Base-by-base conservation (phyloP, 495 filamentous ascomycete genomes). In the Bathelium albidoporum region DNA sequence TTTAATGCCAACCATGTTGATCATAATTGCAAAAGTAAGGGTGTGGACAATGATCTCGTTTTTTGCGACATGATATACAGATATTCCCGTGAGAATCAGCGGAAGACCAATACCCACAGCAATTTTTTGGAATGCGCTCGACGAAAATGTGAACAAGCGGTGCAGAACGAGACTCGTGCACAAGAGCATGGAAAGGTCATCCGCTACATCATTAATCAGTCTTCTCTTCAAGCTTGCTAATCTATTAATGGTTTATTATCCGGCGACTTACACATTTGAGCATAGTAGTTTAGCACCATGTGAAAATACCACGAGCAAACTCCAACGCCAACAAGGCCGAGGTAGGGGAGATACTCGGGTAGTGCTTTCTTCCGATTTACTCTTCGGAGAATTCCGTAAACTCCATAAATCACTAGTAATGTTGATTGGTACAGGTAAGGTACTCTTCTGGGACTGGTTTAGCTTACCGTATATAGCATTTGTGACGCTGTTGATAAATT, bases 181-280 rank as follows among this genome's bases (percentile, higher is more conserved):
- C 9, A 82, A 68, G 52, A 80, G 76, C 83, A 86, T 86, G n/a
- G 81, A 79, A 32, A 84, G 71, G 60, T 85, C 82, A 61, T 72
- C 62, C 61, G 66, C 68, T 74, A 65, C 31, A 32, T 39, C 22
- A 9, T 10, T 41, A 18, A 41, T 41, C 36, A 41, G 36, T 18
- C 0, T 9, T 41, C 36, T 10, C 36, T 10, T n/a, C n/a, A 41
- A 41, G 36, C 18, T 41, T 41, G 9, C 10, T 9, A 41, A 41
- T 41, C 36, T 10, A 10, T 18, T 18, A 18, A 10, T 18, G 10
- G 36, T 41, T 18, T 41, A 41, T 18, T 9, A 41, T 41, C 28
- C 55, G 7, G 11, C 58, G 12, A 68, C 72, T 45, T 72, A 80
- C 78, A 74, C 78, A 83, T 83, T 66, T 84, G 80, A 7, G 78